Evolutionary conservation across 148 eudicot genomes (phyloP).

Genomic region (Silene latifolia): DNA sequence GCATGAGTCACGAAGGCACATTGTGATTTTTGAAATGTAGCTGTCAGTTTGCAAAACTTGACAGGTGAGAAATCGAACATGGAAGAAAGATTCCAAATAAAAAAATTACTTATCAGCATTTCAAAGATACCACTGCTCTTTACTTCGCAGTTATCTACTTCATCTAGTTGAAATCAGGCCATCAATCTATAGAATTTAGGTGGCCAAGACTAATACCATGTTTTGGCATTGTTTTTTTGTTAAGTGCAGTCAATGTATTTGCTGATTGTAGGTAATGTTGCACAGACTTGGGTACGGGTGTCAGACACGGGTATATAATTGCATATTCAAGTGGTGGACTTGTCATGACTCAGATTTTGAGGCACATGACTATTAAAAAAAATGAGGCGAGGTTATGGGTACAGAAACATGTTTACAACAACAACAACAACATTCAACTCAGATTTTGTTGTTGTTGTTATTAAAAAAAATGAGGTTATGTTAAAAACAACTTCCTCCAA

Average conservation of each 20-base stretch:
- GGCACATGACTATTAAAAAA: not conserved
- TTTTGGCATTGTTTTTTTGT: not conserved
- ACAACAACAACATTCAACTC: no score
- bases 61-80: conserved; percentile 6
- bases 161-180: not conserved
- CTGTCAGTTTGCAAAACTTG: conserved; percentile 38
- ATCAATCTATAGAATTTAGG: not conserved
- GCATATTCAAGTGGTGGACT: not conserved
- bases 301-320: no score
- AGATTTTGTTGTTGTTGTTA: no score
- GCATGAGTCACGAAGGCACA: conserved; percentile 89
- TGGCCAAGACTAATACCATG: not conserved
- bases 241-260: no score
- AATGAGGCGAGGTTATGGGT: not conserved
- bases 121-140: not conserved
- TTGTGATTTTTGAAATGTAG: conserved; percentile 84
- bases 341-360: not conserved
- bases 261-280: not conserved
- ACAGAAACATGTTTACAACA: no score
- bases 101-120: not conserved
- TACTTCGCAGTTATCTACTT: not conserved
- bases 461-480: no score
- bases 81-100: not conserved
- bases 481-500: no score
- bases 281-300: no score